Percentiles rank a stretch among this genome's conserved stretches.
Conservation (phyloP, 1,284 basidiomycete species). For the Mycena sp. region DNA sequence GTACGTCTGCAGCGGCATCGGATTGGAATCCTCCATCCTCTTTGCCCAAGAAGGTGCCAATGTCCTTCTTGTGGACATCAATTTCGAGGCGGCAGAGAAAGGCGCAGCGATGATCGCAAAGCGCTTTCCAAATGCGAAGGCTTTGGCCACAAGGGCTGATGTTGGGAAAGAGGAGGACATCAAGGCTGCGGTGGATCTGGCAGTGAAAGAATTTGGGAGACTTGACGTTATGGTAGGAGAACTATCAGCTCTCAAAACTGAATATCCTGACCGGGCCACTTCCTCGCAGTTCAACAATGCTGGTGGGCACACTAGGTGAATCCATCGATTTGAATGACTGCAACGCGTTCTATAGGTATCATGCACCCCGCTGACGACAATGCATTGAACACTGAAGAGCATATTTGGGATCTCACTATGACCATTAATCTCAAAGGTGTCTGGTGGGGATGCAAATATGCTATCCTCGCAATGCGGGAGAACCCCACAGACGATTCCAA, state of each 20-base stretch:
- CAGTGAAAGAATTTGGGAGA: constrained; percentile 87
- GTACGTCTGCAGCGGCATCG: constrained; percentile 78
- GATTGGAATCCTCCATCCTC: constrained; percentile 90
- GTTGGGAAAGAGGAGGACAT: constrained; percentile 90
- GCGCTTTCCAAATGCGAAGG: constrained; percentile 77
- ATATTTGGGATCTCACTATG: constrained; percentile 95
- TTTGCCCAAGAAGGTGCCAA: constrained; percentile 94
- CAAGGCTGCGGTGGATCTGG: constrained; percentile 81
- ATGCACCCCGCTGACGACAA: constrained; percentile 97
- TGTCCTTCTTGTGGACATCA: constrained; percentile 90
- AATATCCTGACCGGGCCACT: neutral
- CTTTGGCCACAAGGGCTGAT: constrained; percentile 82
- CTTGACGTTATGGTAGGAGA: constrained; percentile 88
- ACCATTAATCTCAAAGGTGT: constrained; percentile 97
- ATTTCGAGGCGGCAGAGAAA: constrained; percentile 78
- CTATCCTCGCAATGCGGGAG: constrained; percentile 93
- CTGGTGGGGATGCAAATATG: constrained; percentile 99
- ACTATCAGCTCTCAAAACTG: neutral
- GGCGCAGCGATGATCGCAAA: constrained; percentile 72
- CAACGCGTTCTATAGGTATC: constrained; percentile 63
- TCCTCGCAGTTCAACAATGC: constrained; percentile 85
- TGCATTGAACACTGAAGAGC: constrained; percentile 95
- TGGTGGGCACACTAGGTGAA: constrained; percentile 52
- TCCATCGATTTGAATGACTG: constrained; percentile 1
- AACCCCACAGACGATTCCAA: constrained; percentile 86